These are phyloP conservation scores for Starmerella apicola DNA, from an alignment of 805 yeast genomes.

Conservation along the genomic window DNA sequence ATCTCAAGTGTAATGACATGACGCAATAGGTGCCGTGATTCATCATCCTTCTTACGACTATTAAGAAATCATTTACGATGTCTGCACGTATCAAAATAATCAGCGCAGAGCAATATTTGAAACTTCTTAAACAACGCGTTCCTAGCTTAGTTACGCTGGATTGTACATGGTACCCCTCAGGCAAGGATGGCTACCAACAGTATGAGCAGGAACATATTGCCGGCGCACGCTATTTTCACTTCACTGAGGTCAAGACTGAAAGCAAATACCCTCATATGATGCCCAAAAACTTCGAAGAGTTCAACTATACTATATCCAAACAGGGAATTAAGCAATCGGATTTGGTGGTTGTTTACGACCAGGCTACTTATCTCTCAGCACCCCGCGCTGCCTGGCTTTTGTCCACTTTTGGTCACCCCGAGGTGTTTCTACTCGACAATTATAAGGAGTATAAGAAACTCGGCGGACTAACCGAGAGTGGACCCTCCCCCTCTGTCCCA, in stretches of 20 bases:
- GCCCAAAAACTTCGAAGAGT: slow-evolving; percentile 43
- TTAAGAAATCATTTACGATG: slow-evolving; percentile 8
- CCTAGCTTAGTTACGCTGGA: slow-evolving; percentile 44
- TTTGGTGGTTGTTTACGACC: slow-evolving; percentile 68
- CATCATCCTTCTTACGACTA: no score
- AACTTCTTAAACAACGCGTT: slow-evolving; percentile 24
- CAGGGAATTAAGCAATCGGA: slow-evolving; percentile 34
- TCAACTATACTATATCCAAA: slow-evolving; percentile 34
- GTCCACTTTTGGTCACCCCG: slow-evolving; percentile 61
- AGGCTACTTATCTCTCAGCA: slow-evolving; percentile 69
- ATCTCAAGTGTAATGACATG: no score
- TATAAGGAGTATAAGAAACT: slow-evolving; percentile 39
- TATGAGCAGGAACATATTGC: slow-evolving; percentile 48
- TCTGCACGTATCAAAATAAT: slow-evolving; percentile 12
- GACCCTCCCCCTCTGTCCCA: slow-evolving; percentile 14
- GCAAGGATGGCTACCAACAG: slow-evolving; percentile 37
- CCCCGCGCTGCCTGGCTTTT: slow-evolving; percentile 93
- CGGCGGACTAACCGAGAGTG: slow-evolving; percentile 37
- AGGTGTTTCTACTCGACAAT: slow-evolving; percentile 59
- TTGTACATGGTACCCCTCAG: slow-evolving; percentile 89
- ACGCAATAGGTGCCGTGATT: no score
- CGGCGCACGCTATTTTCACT: slow-evolving; percentile 61
- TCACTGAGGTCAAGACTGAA: slow-evolving; percentile 54
- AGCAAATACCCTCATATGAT: slow-evolving; percentile 85
- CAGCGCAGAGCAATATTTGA: slow-evolving; percentile 13